Conservation (phyloP, 148 eudicot species). For the Pouteria glomerata region DNA sequence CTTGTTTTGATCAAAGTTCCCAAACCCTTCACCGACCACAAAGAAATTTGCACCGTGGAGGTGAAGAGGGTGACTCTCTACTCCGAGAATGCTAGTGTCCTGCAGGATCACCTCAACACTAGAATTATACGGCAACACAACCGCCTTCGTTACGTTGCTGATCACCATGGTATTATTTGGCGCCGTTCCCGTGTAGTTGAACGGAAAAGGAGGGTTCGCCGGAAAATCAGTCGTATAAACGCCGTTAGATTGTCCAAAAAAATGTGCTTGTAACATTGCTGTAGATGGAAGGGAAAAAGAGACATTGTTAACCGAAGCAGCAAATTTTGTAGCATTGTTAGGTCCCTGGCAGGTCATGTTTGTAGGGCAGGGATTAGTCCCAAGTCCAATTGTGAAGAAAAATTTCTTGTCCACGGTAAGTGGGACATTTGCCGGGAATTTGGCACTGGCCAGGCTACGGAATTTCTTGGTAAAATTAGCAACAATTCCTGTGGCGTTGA, state of each 20-base stretch:
- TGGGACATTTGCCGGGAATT: slow-evolving; percentile 18
- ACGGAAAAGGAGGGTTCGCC: background rate
- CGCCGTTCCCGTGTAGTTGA: slow-evolving; percentile 8
- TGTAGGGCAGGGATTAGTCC: background rate
- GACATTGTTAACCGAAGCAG: slow-evolving; percentile 6
- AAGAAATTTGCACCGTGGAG: slow-evolving; percentile 7
- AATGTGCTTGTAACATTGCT: slow-evolving; percentile 9
- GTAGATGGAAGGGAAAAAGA: slow-evolving; percentile 8
- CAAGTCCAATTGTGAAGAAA: slow-evolving; percentile 13
- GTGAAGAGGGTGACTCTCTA: slow-evolving; percentile 8
- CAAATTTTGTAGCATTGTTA: slow-evolving; percentile 8
- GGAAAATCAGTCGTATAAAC: slow-evolving; percentile 14
- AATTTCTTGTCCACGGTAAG: slow-evolving; percentile 6
- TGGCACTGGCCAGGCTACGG: background rate
- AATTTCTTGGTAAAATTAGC: slow-evolving; percentile 1
- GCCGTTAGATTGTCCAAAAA: background rate
- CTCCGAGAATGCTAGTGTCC: slow-evolving; percentile 7
- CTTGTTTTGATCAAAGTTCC: background rate
- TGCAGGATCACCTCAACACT: slow-evolving; percentile 17
- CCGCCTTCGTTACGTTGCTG: slow-evolving; percentile 5
- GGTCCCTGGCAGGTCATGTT: slow-evolving; percentile 18
- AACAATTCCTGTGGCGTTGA: background rate
- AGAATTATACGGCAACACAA: slow-evolving; percentile 8
- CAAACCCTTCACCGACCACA: slow-evolving; percentile 7
- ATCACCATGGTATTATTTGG: slow-evolving; percentile 8